Base-by-base conservation (phyloP, 2,329 filamentous ascomycete genomes). In the Sarocladium strictum region DNA sequence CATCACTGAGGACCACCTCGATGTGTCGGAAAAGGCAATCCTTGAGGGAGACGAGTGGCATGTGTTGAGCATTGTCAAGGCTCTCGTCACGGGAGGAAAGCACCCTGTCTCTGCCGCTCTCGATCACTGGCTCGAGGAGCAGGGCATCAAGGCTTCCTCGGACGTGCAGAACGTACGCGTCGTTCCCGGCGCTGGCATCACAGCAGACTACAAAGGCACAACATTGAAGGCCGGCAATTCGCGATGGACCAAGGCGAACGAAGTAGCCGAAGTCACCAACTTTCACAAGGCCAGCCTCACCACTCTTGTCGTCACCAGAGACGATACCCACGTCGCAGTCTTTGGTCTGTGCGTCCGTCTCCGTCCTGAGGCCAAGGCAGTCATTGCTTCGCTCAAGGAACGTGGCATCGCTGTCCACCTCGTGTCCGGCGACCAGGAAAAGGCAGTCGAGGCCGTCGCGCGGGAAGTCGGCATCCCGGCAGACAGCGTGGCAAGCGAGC, bases 1-100 rank as follows among this genome's bases (percentile, higher is more conserved):
- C 0, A 65, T 93, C 9, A 92, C 88, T 0, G 65, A 73, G 24
- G 85, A 84, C 0, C 73, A 76, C 2, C 61, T 87, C 29, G 67
- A 70, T 43, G 67, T 81, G 54, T 64, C 65, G 6, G 38, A 53
- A 15, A 35, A 59, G 15, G 35, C 15, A 5, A n/a, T 38, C 5
- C 35, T 38, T 38, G 35, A 38, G 6, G 35, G 17, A 10, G 35
- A 38, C 6, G 35, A 38, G n/a, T 5, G n/a, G 6, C 12, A 15
- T n/a, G 15, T n/a, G 35, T 10, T 38, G 35, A n/a, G 35, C 6
- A 38, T 38, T 19, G 35, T 38, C 21, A 66, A 64, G 33, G 59
- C 65, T 1, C 43, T 70, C 3, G 62, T 72, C 4, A 65, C 65
- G 12, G 69, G 69, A 54, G 75, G 68, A 59, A 73, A 72, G 37